Evolutionary conservation across 129 eudicot genomes (phyloP).

Genomic region (Deinandra increscens): DNA sequence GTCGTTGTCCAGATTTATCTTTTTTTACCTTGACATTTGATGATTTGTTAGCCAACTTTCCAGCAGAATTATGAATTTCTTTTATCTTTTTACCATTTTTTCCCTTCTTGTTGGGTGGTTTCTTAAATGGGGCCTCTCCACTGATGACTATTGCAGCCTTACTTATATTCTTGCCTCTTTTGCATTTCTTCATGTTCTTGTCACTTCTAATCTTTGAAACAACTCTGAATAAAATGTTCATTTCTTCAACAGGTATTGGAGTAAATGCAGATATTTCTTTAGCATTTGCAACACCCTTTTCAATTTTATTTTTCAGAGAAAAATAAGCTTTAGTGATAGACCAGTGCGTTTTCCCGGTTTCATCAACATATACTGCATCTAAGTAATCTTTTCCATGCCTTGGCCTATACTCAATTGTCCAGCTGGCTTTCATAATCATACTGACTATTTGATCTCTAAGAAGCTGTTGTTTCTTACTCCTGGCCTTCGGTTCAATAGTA

Average conservation of each 20-base stretch:
- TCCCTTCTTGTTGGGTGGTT: constrained; percentile 25
- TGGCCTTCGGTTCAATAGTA: constrained; percentile 7
- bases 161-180: constrained; percentile 11
- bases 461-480: constrained; percentile 43
- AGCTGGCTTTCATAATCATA: constrained; percentile 59
- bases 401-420: constrained; percentile 69
- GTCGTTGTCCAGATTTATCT: constrained; percentile 1
- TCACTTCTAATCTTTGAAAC: constrained; percentile 35
- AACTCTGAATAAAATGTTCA: constrained; percentile 52
- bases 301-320: constrained; percentile 46
- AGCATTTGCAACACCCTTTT: constrained; percentile 38
- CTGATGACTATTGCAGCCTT: constrained; percentile 19
- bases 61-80: not conserved
- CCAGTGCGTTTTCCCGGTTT: constrained; percentile 65
- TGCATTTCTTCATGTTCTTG: constrained; percentile 30
- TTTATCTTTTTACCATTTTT: constrained; percentile 29
- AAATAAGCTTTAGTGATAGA: constrained; percentile 75
- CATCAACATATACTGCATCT: constrained; percentile 77
- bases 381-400: constrained; percentile 48
- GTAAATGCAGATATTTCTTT: constrained; percentile 50
- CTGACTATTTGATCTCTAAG: constrained; percentile 60
- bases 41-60: not conserved
- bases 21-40: constrained; percentile 23
- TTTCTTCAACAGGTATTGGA: constrained; percentile 63
- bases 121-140: constrained; percentile 23